These are phyloP conservation scores for Nigrospora osmanthi DNA, from an alignment of 2,329 filamentous ascomycete genomes.

Conservation along the genomic window DNA sequence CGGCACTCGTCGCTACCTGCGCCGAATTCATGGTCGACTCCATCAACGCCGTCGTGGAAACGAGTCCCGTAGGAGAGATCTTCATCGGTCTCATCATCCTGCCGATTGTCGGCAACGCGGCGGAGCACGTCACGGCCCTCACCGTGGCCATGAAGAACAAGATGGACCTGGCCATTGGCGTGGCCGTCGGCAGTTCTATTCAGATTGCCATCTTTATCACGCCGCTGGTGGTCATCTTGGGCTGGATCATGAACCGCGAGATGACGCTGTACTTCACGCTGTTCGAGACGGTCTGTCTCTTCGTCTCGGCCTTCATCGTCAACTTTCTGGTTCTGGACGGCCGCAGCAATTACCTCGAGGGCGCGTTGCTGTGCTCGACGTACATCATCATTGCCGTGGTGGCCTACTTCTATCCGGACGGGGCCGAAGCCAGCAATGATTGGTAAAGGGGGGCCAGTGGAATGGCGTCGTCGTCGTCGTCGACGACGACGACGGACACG, in stretches of 20 bases:
- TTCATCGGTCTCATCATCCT: conserved; percentile 68
- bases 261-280: conserved; percentile 80
- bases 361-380: conserved; percentile 57
- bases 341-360: conserved; percentile 80
- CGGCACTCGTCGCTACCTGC: conserved; percentile 58
- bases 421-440: conserved; percentile 25
- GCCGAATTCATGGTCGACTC: conserved; percentile 64
- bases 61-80: conserved; percentile 50
- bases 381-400: conserved; percentile 62
- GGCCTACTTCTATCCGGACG: conserved; percentile 58
- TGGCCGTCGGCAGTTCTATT: conserved; percentile 63
- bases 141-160: conserved; percentile 68
- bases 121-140: conserved; percentile 65
- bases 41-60: conserved; percentile 54
- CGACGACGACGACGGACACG: no score
- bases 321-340: conserved; percentile 84
- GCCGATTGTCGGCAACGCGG: conserved; percentile 66
- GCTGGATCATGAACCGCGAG: conserved; percentile 60
- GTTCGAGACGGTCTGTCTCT: conserved; percentile 83
- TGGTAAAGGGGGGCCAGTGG: no score
- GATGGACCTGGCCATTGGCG: conserved; percentile 68
- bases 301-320: conserved; percentile 77
- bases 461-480: no score
- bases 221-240: conserved; percentile 61
- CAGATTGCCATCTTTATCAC: conserved; percentile 68